Base-by-base conservation (phyloP, 805 yeast species). In the Starmerella vitae region DNA sequence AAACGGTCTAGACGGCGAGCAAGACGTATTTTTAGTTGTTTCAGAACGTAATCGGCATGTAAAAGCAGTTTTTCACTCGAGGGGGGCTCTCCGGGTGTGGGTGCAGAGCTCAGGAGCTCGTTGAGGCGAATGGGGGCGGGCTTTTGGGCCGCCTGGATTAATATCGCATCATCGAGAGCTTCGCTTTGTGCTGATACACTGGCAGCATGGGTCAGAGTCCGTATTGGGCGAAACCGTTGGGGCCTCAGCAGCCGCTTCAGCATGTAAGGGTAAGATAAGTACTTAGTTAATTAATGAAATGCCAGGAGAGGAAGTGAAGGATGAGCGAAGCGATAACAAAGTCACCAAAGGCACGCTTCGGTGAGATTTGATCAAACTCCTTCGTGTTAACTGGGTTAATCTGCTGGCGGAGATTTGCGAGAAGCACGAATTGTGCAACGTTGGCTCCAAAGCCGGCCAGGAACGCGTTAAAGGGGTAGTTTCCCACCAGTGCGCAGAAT, bases 401-500 rank as follows among this genome's bases (percentile, higher is more conserved):
- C 56, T 86, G 96, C 54, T 88, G 68, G 54, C 97, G 70, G 54
- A 91, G 46, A 26, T 49, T 42, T n/a, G 64, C 66, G 10, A 93
- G 74, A 46, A 91, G 70, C 20, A 91, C 97, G 58, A 91, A 91
- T 60, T 91, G 97, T 12, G 94, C 97, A 36, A 91, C 96, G 33
- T 96, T 82, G 18, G 84, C 66, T 39, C 79, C 72, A 57, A 91
- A 91, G 1, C 97, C 97, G 17, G 94, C 88, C 43, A 91, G 68
- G 57, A 91, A 91, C 19, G 95, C 97, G 62, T 91, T 91, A 71
- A 91, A 91, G 14, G 99, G 99, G 49, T 79, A 91, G 52, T 74
- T 83, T 27, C 96, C 94, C 33, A 85, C 73, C 12, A 84, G 44
- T 30, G 77, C 50, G 48, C 81, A 80, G 59, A 85, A 88, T 3